Base-by-base conservation (phyloP, 2,329 filamentous ascomycete species). In the Fusarium devonianum region DNA sequence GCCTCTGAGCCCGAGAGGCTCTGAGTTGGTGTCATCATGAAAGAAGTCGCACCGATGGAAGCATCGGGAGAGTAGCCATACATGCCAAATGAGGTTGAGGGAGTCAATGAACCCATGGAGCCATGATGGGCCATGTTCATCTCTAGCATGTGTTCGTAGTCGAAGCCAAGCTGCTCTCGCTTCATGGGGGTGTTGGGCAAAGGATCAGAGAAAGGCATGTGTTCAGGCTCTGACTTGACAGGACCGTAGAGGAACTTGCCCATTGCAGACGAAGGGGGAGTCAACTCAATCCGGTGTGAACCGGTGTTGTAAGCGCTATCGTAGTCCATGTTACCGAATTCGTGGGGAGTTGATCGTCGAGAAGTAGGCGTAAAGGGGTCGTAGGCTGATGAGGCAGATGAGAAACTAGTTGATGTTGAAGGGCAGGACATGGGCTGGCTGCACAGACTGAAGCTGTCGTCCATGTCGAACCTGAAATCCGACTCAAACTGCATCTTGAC, bases 341-440 rank as follows among this genome's bases (percentile, higher is more conserved):
- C 68, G 55, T 73, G 67, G 7, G 75, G 74, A 13, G 74, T 74
- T 33, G 75, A 77, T 45, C 75, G 71, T 63, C 73, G 69, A 46
- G 76, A 77, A 21, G 68, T 71, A 33, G 76, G 75, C 29, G 75
- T 78, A 51, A 72, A 77, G 18, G 74, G 69, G 29, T 75, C 75
- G 68, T 75, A 77, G 40, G 65, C 59, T 22, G 72, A 74, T 19
- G 72, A 73, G 21, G 69, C 67, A 7, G 73, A 73, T 6, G 73
- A 75, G 57, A 73, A 75, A 65, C 72, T 75, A 26, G 63, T 66
- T 23, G 65, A 60, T 26, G 69, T 63, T 16, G 70, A 71, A 12
- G 71, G 66, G 47, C 69, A 72, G 26, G 70, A 64, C 60, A 74
- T 66, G 53, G 68, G 42, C 56, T 72, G 71, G 40, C 63, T 69